Evolutionary conservation across 1,139 yeast genomes (phyloP).

Genomic region (Lodderomyces parapsilosis): DNA sequence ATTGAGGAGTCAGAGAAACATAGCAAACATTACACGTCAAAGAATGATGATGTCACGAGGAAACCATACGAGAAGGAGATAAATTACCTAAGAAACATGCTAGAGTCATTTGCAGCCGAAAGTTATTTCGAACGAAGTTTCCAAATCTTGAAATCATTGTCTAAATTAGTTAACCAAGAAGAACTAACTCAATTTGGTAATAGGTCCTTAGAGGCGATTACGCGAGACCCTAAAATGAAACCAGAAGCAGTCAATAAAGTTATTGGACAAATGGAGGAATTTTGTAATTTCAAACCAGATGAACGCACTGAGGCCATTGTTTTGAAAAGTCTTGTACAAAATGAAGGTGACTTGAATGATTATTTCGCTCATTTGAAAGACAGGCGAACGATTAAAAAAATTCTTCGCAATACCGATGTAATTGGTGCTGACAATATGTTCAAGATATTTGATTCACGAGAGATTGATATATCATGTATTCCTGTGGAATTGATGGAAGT

Average conservation of each 20-base stretch:
- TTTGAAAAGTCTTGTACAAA: slow-evolving; percentile 21
- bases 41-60: slow-evolving; percentile 10
- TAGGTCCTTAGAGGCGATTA: slow-evolving; percentile 37
- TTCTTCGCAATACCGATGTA: slow-evolving; percentile 67
- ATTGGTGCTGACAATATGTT: slow-evolving; percentile 65
- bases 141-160: slow-evolving; percentile 56
- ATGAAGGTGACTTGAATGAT: slow-evolving; percentile 2
- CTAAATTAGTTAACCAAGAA: slow-evolving; percentile 33
- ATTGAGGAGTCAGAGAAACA: slow-evolving; percentile 1
- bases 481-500: slow-evolving; percentile 35
- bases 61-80: slow-evolving; percentile 12
- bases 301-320: slow-evolving; percentile 49
- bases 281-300: slow-evolving; percentile 35
- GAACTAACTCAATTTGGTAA: slow-evolving; percentile 37
- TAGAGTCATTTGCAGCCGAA: slow-evolving; percentile 41
- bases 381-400: slow-evolving; percentile 22
- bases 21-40: slow-evolving; percentile 7
- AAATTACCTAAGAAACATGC: slow-evolving; percentile 10
- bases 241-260: slow-evolving; percentile 27
- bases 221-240: slow-evolving; percentile 25
- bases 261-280: slow-evolving; percentile 24
- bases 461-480: slow-evolving; percentile 28
- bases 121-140: slow-evolving; percentile 72
- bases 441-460: slow-evolving; percentile 27
- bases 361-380: slow-evolving; percentile 7